Percentiles rank a stretch among this genome's conserved stretches.
These are phyloP conservation scores for Trichoderma afroharzianum DNA, from an alignment of 2,329 filamentous ascomycete species.

Conservation along the genomic window DNA sequence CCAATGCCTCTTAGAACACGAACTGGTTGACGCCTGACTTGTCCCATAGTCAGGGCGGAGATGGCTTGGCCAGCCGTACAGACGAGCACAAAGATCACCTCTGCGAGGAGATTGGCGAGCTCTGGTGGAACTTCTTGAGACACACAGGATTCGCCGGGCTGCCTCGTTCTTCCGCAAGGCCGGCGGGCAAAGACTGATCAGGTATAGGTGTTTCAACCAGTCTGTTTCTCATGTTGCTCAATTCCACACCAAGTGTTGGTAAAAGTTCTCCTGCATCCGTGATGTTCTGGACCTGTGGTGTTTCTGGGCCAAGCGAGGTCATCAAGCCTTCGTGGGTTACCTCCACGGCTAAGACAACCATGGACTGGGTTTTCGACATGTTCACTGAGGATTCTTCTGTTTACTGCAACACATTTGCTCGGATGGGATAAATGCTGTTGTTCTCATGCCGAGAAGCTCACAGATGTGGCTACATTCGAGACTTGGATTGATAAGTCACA, in stretches of 20 bases:
- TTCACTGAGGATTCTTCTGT: background rate
- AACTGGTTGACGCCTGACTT: background rate
- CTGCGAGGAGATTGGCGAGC: background rate
- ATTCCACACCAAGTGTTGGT: background rate
- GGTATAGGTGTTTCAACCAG: background rate
- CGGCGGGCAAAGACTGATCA: background rate
- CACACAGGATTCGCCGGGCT: background rate
- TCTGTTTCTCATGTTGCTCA: background rate
- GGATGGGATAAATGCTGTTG: background rate
- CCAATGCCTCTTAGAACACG: slow-evolving; percentile 1
- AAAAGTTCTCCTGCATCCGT: background rate
- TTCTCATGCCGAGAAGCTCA: background rate
- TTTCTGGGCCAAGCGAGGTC: background rate
- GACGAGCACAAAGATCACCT: slow-evolving; percentile 1
- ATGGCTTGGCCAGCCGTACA: slow-evolving; percentile 2
- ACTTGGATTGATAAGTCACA: background rate
- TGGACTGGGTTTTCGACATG: background rate
- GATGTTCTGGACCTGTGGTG: background rate
- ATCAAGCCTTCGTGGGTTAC: background rate
- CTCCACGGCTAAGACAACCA: background rate
- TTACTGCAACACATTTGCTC: too few species aligned
- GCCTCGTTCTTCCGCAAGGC: background rate
- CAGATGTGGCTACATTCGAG: background rate
- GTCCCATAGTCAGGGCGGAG: background rate
- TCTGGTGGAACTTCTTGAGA: background rate